Base-by-base conservation (phyloP, 2,329 filamentous ascomycete genomes). In the Capronia coronata region DNA sequence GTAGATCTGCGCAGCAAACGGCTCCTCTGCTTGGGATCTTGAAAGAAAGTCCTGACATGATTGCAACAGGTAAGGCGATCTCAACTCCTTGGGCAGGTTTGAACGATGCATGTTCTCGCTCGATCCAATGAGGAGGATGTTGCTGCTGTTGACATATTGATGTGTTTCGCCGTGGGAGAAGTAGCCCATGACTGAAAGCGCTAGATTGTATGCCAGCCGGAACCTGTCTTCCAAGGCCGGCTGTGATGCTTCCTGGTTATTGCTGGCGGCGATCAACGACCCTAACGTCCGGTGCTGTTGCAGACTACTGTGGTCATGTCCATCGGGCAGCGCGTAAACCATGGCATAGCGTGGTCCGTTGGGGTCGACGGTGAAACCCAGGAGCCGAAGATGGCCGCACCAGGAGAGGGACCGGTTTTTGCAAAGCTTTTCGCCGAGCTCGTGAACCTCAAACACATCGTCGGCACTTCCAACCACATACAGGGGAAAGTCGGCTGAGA, bases 131-230 rank as follows among this genome's bases (percentile, higher is more conserved):
- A 83, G 76, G 13, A 83, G 67, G 22, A 83, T 71, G 59, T 82
- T 83, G 63, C 74, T 79, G 66, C 79, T 82, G 64, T 81, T 83
- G 59, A 84, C 75, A 57, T 82, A 79, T 43, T 79, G 76, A 64
- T 83, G 80, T 5, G 76, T 71, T 14, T 78, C 66, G 34, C 76
- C 74, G 51, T 77, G 73, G 32, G 71, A 73, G 63, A 82, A 74
- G 25, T 83, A 64, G 48, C 77, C 75, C 52, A 77, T 70, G 19
- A 80, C 70, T 2, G 77, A 76, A 53, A 78, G 70, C 18, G 75
- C 70, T 16, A 83, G 68, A 40, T 79, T 78, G 52, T 80, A 75
- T 3, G 79, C 80, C 27, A 84, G 67, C 27, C 76, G 73, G 55
- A 83, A 82, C 25, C 80, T 74, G 58, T 78, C 76, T 63, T 84